Conservation (phyloP, 2,329 filamentous ascomycete genomes). For the Pestalotiopsis sp. region DNA sequence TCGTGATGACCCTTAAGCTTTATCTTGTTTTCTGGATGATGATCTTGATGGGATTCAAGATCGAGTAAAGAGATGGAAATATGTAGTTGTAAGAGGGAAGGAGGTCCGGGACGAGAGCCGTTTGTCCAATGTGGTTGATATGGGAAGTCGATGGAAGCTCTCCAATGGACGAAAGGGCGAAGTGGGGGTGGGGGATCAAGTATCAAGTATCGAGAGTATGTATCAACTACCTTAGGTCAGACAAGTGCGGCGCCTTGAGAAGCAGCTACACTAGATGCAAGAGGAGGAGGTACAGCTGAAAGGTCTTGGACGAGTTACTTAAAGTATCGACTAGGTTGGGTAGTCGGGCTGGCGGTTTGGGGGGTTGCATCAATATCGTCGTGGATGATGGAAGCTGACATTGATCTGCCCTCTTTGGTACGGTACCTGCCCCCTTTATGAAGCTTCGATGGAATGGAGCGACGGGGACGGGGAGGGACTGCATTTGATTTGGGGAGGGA, state of each 20-base stretch:
- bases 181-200: constrained; percentile 11
- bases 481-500: neutral
- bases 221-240: neutral
- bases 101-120: constrained; percentile 1
- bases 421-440: neutral
- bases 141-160: neutral
- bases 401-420: neutral
- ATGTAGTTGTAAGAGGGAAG: constrained; percentile 8
- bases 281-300: neutral
- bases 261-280: neutral
- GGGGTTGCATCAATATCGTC: constrained; percentile 8
- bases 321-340: neutral
- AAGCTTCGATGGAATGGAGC: neutral
- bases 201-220: neutral
- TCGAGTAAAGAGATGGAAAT: neutral
- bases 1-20: neutral
- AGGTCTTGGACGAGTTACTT: neutral
- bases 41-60: constrained; percentile 3
- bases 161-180: constrained; percentile 8
- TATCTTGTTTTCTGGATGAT: neutral
- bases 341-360: neutral
- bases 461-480: neutral
- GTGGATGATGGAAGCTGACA: constrained; percentile 1
- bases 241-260: neutral
- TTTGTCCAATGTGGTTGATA: constrained; percentile 14